Percentiles rank a stretch among this genome's conserved stretches.
Evolutionary conservation across 495 filamentous ascomycete species (phyloP).

Genomic region (Podospora appendiculata): DNA sequence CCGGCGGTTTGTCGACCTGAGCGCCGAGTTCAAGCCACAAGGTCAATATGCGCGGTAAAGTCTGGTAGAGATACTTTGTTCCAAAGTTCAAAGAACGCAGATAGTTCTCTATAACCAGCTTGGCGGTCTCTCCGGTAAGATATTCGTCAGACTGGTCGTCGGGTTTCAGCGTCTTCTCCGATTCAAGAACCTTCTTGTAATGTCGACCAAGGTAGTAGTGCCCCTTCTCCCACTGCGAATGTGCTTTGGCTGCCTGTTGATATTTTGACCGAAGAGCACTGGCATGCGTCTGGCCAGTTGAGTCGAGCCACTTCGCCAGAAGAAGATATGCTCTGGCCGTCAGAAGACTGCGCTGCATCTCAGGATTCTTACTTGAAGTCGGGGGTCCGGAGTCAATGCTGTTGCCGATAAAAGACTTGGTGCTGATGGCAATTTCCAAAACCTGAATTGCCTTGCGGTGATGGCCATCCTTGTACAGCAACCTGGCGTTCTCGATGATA

Average conservation of each 20-base stretch:
- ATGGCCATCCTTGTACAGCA: conserved; percentile 92
- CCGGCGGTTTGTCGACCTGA: conserved; percentile 57
- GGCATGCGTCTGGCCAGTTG: conserved; percentile 81
- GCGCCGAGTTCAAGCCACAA: conserved; percentile 89
- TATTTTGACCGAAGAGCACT: conserved; percentile 70
- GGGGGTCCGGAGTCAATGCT: conserved; percentile 27
- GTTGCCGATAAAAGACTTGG: conserved; percentile 51
- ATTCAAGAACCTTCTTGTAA: conserved; percentile 93
- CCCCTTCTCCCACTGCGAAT: conserved; percentile 82
- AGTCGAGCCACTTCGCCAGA: conserved; percentile 94
- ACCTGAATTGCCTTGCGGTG: conserved; percentile 92
- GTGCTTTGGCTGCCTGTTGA: conserved; percentile 56
- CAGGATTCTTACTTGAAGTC: conserved; percentile 33
- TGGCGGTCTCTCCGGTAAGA: conserved; percentile 70
- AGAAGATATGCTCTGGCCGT: conserved; percentile 67
- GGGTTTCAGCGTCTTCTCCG: conserved; percentile 68
- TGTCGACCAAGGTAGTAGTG: conserved; percentile 95
- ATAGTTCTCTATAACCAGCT: conserved; percentile 89
- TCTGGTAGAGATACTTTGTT: conserved; percentile 92
- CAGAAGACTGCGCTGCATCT: conserved; percentile 45
- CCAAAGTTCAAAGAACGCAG: conserved; percentile 78
- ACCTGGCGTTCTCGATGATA: conserved; percentile 82
- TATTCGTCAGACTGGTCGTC: conserved; percentile 51
- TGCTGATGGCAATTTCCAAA: conserved; percentile 73
- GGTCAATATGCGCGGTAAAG: conserved; percentile 80